Evolutionary conservation across 2,329 filamentous ascomycete species (phyloP).

Genomic region (Didymosphaeria variabile): DNA sequence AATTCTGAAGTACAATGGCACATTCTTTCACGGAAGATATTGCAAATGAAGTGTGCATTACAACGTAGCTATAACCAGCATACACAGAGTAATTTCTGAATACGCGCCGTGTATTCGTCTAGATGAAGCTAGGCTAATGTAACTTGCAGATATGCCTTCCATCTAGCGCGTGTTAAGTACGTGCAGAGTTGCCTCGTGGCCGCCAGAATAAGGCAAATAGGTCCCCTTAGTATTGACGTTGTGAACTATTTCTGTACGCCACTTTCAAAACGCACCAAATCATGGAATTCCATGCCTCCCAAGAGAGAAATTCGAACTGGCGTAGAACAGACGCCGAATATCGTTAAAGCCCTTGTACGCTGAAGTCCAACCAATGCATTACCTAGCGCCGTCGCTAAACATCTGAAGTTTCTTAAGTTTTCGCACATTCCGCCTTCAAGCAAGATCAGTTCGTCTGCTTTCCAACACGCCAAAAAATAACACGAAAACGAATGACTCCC

Average conservation of each 20-base stretch:
- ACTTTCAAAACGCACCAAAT: background rate
- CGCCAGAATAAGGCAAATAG: too few relatives aligned
- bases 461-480: background rate
- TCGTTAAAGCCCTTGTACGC: background rate
- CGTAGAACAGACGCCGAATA: background rate
- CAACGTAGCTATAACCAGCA: too few relatives aligned
- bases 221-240: too few relatives aligned
- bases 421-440: conserved; percentile 5
- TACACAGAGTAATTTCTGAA: too few relatives aligned
- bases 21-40: too few relatives aligned
- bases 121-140: too few relatives aligned
- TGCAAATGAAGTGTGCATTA: too few relatives aligned
- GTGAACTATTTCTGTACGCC: background rate
- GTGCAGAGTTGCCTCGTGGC: too few relatives aligned
- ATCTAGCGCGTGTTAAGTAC: too few relatives aligned
- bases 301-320: background rate
- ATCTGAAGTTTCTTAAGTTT: background rate
- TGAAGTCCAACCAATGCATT: background rate
- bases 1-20: too few relatives aligned
- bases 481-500: conserved; percentile 8
- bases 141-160: too few relatives aligned
- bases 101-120: too few relatives aligned
- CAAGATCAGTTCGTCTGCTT: background rate
- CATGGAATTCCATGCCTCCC: background rate
- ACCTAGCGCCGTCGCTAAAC: conserved; percentile 8